Conservation (phyloP, 1,284 basidiomycete genomes). For the Papiliotrema flavescens region DNA sequence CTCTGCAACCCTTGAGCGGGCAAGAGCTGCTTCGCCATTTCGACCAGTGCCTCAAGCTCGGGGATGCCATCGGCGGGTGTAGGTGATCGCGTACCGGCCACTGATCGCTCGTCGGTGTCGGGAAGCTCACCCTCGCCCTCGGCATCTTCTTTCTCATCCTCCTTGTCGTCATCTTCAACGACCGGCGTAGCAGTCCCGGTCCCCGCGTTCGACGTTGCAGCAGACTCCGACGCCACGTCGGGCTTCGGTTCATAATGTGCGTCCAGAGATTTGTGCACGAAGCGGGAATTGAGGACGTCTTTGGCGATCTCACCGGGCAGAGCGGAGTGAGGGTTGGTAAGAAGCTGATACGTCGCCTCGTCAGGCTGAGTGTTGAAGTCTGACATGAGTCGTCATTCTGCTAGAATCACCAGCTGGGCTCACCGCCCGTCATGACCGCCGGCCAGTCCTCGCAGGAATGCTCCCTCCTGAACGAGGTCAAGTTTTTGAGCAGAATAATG, state of each 20-base stretch:
- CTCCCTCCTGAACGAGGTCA: slow-evolving; percentile 58
- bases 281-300: slow-evolving; percentile 62
- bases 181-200: slow-evolving; percentile 58
- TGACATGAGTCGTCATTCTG: slow-evolving; percentile 39
- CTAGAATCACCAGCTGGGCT: slow-evolving; percentile 10
- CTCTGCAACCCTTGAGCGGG: slow-evolving; percentile 20
- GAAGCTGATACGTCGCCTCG: slow-evolving; percentile 79
- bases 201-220: slow-evolving; percentile 58
- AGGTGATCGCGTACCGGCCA: slow-evolving; percentile 71
- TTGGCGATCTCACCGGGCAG: slow-evolving; percentile 58
- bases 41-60: slow-evolving; percentile 58
- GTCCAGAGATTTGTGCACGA: slow-evolving; percentile 79
- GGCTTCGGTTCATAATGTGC: slow-evolving; percentile 42
- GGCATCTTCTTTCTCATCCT: slow-evolving; percentile 52
- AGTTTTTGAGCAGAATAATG: slow-evolving; percentile 61
- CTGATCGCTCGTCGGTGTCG: slow-evolving; percentile 57
- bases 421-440: slow-evolving; percentile 77
- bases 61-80: slow-evolving; percentile 67
- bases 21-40: slow-evolving; percentile 52
- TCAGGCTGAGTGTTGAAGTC: slow-evolving; percentile 91
- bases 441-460: slow-evolving; percentile 61
- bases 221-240: background rate
- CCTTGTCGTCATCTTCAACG: slow-evolving; percentile 38
- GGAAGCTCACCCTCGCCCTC: slow-evolving; percentile 62
- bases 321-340: slow-evolving; percentile 57